These are phyloP conservation scores for Kuraishia hungarica DNA, from an alignment of 805 yeast genomes.

Conservation along the genomic window DNA sequence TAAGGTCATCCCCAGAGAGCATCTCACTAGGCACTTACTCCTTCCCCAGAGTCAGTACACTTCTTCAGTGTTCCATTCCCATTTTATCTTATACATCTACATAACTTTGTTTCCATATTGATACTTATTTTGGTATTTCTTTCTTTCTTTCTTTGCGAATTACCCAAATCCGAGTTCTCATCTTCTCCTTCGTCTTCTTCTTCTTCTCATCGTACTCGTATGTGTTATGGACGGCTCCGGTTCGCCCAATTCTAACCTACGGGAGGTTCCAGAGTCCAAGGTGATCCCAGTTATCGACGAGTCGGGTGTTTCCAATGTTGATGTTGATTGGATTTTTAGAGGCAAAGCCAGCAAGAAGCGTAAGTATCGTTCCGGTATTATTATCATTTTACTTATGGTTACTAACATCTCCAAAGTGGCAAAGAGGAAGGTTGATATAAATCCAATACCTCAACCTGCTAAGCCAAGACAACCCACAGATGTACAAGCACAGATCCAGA, in stretches of 20 bases:
- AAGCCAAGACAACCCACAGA: not conserved
- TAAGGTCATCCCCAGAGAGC: not conserved
- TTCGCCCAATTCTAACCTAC: not conserved
- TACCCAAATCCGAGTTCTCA: too few species aligned
- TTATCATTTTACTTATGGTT: too few species aligned
- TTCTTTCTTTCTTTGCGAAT: too few species aligned
- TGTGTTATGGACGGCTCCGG: not conserved
- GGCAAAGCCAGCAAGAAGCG: conserved; percentile 56
- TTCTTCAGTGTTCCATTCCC: too few species aligned
- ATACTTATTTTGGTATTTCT: too few species aligned
- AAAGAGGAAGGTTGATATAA: not conserved
- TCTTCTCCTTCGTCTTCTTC: too few species aligned
- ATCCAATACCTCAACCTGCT: not conserved
- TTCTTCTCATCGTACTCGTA: not conserved
- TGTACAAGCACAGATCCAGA: too few species aligned
- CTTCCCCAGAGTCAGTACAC: too few species aligned
- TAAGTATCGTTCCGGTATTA: not conserved
- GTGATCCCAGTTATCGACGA: conserved; percentile 8
- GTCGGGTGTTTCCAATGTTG: conserved; percentile 59
- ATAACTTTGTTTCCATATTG: too few species aligned
- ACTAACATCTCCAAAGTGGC: not conserved
- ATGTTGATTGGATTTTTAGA: conserved; percentile 79
- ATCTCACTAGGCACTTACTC: too few species aligned
- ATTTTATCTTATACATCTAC: too few species aligned
- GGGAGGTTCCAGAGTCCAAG: not conserved